phyloP scores from a whole-genome alignment of 2,329 filamentous ascomycete species.

The Thielaviopsis cerberus region DNA sequence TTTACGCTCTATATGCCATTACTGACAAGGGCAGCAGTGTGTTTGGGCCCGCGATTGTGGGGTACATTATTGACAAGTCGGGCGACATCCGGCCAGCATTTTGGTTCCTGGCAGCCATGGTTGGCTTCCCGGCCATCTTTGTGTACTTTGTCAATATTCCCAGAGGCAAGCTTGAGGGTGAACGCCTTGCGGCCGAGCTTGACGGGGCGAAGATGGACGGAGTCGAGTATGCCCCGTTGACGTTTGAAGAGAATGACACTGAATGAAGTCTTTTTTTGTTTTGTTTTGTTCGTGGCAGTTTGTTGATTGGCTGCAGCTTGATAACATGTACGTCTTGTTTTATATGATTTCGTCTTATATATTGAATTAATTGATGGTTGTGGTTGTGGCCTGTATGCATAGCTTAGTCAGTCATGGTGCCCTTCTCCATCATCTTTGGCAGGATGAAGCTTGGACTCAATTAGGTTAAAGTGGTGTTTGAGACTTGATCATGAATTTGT shows the following conservation, averaged over 20 bases:
- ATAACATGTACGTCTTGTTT: background rate
- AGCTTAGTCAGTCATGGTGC: background rate
- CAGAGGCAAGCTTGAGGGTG: slow-evolving; percentile 50
- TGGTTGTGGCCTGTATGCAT: background rate
- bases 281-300: background rate
- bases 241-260: background rate
- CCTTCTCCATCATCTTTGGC: background rate
- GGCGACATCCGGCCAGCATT: slow-evolving; percentile 75
- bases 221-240: slow-evolving; percentile 8
- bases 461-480: background rate
- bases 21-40: slow-evolving; percentile 91
- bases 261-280: background rate
- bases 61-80: slow-evolving; percentile 69
- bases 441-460: background rate
- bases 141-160: slow-evolving; percentile 77
- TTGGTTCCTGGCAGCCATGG: slow-evolving; percentile 73
- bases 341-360: background rate
- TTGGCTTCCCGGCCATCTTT: slow-evolving; percentile 66
- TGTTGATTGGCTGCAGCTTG: background rate
- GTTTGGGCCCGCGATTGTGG: slow-evolving; percentile 87
- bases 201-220: slow-evolving; percentile 28
- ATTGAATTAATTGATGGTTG: background rate
- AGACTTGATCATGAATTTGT: background rate
- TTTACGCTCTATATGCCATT: slow-evolving; percentile 91
- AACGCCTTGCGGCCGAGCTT: slow-evolving; percentile 41